Evolutionary conservation across 1,139 yeast species (phyloP), one percentile per base, ranked within the genome.

Genomic region (Diutina ranongensis): DNA sequence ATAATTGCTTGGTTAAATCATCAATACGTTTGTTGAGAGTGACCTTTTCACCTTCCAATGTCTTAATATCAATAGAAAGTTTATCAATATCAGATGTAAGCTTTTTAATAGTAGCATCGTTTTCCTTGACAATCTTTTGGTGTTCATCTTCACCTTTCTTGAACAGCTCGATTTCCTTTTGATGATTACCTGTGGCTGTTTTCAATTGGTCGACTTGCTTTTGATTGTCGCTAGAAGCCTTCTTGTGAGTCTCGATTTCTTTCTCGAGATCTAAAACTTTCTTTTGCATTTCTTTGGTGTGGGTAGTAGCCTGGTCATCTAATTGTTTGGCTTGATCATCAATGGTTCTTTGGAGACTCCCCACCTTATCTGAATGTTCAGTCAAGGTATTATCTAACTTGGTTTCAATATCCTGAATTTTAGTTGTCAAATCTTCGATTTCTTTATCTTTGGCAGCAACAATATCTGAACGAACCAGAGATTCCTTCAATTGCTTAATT

Each of bases 1-100:
- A 13, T 1, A 19, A n/a, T 48, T 64, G 62, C 54, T 65, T 68
- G 46, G 57, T 53, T 19, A 66, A 54, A 47, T 67, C 72, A 12
- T 52, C 53, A 20, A 67, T 59, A 46, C 70, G 52, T 4, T 16
- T 28, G 3, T 21, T 20, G 7, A 35, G 8, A 53, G 28, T 34
- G 57, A 52, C 25, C 53, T 57, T 27, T 60, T 61, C 31, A 62
- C 13, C 20, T 16, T 28, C 35, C 20, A 12, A 31, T 16, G 55
- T 55, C 16, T 54, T 54, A n/a, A 63, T 44, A 1, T 49, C 48
- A n/a, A 47, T 51, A 3, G 50, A 46, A 33, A 44, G 32, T 8
- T 28, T 55, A 55, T 18, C 45, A 20, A 7, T 7, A 13, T 35
- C n/a, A 4, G 38, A 18, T 16, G 2, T 16, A 44, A 33, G 20